Evolutionary conservation across 768 basidiomycete species (phyloP), one percentile per base, ranked within the genome.

Genomic region (Kwoniella pini): DNA sequence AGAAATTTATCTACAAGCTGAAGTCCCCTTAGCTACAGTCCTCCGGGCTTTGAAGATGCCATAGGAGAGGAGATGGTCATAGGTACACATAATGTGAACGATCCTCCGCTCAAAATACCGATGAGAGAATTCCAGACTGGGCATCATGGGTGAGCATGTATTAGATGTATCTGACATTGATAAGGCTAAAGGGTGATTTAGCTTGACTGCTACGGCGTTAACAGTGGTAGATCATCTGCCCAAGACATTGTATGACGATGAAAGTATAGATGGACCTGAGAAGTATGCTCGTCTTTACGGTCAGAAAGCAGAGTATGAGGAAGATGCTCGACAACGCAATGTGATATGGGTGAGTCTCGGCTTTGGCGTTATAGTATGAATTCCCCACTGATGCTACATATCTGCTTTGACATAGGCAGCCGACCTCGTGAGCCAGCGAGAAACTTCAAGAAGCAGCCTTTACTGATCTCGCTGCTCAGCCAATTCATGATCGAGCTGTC

Each of bases 111-210:
- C 7, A 7, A 0, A 15, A 10, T 22, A 9, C 15, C 22, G 1
- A 19, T 46, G 15, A 9, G 11, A 15, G 30, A n/a, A 3, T 5
- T 65, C 10, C 55, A 62, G 11, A 65, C 60, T 1, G 58, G 51
- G 1, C 40, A 49, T 30, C 57, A 62, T 31, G 64, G 67, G 67
- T 65, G 50, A 42, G 61, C 43, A 46, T n/a, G 15, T 12, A 38
- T 24, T 26, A 33, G 17, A 15, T 12, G n/a, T n/a, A n/a, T n/a
- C n/a, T n/a, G n/a, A n/a, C n/a, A n/a, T n/a, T n/a, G n/a, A n/a
- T n/a, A n/a, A n/a, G n/a, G n/a, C n/a, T n/a, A n/a, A n/a, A n/a
- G n/a, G n/a, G n/a, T n/a, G n/a, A n/a, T n/a, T n/a, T n/a, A 60
- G 58, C 4, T n/a, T 60, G 15, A 39, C 48, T n/a, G 9, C 56